Evolutionary conservation across 768 basidiomycete genomes (phyloP), one percentile per base, ranked within the genome.

Genomic region (Suillus ampliporus): DNA sequence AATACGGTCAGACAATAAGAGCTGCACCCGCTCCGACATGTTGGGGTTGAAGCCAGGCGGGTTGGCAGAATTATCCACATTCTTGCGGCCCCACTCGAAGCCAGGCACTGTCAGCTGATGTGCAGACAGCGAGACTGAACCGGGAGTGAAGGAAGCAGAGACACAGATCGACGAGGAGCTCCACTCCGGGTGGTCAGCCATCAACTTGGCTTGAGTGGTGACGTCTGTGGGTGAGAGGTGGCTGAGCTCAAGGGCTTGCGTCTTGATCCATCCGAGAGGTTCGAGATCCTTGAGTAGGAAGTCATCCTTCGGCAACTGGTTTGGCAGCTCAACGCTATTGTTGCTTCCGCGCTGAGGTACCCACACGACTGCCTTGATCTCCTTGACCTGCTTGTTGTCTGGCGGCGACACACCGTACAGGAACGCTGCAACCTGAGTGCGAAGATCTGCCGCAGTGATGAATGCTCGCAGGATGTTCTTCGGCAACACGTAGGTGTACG

Each of bases 61-160:
- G 72, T 93, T 94, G 41, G 86, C 83, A 41, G 93, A 91, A 47
- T 86, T 92, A 70, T 96, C 95, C 68, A 83, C 79, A 68, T 96
- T 97, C 81, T 97, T 98, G 69, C 97, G 83, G 46, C 96, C 97
- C 96, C 96, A 99, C 71, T 99, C 97, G 73, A 99, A 99, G 17
- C 97, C 97, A 63, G 91, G 87, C 10, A 97, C 89, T 5, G 91
- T 90, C 56, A 99, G 79, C 37, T 89, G 92, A 80, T 98, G 96
- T 0, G 97, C 91, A 28, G 95, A 95, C 46, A 99, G 79, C 23
- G 96, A 98, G 34, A 99, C 95, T 4, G 96, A 98, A 60, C 97
- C 97, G 2, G 97, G 97, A 3, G 97, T 99, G 80, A 99, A 99
- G 26, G 97, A 95, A 31, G 91, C 89, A 3, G 96, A 92, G 66